A percentile compares a stretch with the other conserved stretches of the same genome.
Evolutionary conservation across 108 stramenopile species (phyloP).

Genomic region (Cyclotella kingstonii): DNA sequence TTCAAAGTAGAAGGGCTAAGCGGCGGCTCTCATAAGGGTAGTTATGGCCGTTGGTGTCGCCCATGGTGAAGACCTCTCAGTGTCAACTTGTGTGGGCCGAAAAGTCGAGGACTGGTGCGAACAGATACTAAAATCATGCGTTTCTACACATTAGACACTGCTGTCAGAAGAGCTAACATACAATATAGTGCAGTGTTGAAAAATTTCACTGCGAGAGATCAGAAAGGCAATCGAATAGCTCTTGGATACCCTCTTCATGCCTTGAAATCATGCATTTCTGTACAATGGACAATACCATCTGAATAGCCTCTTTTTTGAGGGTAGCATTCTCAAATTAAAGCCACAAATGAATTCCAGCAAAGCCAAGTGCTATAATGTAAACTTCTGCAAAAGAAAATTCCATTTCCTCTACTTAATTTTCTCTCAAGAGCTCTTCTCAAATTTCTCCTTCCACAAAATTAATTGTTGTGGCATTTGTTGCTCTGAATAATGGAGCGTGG

Average conservation of each 20-base stretch:
- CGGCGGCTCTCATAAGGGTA: too few species aligned
- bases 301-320: conserved; percentile 54
- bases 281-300: conserved; percentile 62
- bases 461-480: too few species aligned
- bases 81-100: too few species aligned
- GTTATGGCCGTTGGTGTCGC: too few species aligned
- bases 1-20: too few species aligned
- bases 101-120: too few species aligned
- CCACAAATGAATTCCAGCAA: conserved; percentile 76
- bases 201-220: conserved; percentile 16
- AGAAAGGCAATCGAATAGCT: conserved; percentile 38
- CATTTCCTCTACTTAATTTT: conserved; percentile 67
- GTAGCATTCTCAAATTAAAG: conserved; percentile 74
- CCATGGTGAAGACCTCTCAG: too few species aligned
- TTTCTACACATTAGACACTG: too few species aligned
- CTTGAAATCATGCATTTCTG: conserved; percentile 68
- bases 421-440: conserved; percentile 41
- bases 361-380: conserved; percentile 68
- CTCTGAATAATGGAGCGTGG: too few species aligned
- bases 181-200: too few species aligned
- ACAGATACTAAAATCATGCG: too few species aligned
- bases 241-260: conserved; percentile 55
- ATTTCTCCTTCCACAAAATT: conserved; percentile 49
- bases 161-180: too few species aligned
- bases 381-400: conserved; percentile 79